Evolutionary conservation across 768 basidiomycete genomes (phyloP).

Genomic region (Tylopilus plumbeoviolaceoides): DNA sequence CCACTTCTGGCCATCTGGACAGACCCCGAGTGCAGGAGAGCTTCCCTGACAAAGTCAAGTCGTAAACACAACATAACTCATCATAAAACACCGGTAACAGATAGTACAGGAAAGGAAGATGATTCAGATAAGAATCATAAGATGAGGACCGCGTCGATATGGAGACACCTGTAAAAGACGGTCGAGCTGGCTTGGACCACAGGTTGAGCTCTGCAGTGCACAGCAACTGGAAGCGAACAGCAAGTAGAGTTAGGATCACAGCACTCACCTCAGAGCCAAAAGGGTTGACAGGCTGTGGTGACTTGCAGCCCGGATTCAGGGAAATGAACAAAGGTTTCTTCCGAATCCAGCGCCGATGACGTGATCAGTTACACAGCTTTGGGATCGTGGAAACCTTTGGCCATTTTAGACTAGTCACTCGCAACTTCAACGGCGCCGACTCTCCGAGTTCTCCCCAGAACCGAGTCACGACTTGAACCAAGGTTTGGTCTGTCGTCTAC

Average conservation of each 20-base stretch:
- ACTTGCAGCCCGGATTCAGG: background rate
- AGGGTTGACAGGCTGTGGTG: conserved; percentile 1
- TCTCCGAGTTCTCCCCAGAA: background rate
- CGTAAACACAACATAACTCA: background rate
- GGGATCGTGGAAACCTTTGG: background rate
- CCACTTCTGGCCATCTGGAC: background rate
- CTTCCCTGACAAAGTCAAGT: background rate
- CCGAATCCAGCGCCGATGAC: background rate
- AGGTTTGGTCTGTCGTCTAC: background rate
- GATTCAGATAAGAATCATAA: conserved; percentile 8
- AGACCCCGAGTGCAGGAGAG: no score
- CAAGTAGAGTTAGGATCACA: background rate
- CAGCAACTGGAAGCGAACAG: conserved; percentile 17
- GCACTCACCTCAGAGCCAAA: background rate
- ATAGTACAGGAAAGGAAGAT: conserved; percentile 6
- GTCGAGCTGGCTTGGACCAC: background rate
- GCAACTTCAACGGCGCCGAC: conserved; percentile 20
- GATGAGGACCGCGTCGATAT: conserved; percentile 16
- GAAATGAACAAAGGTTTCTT: background rate
- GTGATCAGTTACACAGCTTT: background rate
- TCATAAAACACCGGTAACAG: background rate
- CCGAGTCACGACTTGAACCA: background rate
- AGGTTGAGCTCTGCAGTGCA: background rate
- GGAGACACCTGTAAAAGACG: conserved; percentile 1
- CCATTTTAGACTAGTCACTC: background rate